Conservation (phyloP, 805 yeast species). For the baker's yeast (Saccharomyces cerevisiae) region DNA sequence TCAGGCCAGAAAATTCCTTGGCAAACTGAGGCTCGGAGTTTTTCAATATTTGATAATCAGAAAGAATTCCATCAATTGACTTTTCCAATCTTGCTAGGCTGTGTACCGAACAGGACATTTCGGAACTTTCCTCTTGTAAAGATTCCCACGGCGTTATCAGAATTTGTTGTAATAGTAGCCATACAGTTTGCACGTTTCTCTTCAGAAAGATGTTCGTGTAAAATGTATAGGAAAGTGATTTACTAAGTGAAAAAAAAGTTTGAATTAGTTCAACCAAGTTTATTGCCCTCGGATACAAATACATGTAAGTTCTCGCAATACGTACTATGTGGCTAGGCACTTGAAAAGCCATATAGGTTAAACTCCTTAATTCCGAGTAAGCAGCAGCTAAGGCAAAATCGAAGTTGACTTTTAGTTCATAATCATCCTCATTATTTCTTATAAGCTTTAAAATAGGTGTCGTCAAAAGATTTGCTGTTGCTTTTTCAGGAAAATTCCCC, state of each 20-base stretch:
- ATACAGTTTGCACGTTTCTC: conserved; percentile 29
- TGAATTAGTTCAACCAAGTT: conserved; percentile 44
- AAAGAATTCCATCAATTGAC: conserved; percentile 23
- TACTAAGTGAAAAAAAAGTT: conserved; percentile 31
- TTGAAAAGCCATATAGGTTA: conserved; percentile 43
- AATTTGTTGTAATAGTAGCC: conserved; percentile 30
- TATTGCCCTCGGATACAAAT: conserved; percentile 50
- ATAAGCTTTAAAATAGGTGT: conserved; percentile 37
- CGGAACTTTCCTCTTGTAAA: conserved; percentile 25
- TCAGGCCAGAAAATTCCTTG: not conserved
- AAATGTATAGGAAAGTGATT: conserved; percentile 30
- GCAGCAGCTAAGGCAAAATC: conserved; percentile 36
- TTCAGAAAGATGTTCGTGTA: conserved; percentile 38
- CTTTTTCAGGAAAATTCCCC: conserved; percentile 15
- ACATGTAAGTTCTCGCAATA: conserved; percentile 42
- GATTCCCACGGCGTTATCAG: conserved; percentile 45
- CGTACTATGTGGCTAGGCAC: conserved; percentile 47
- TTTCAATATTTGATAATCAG: conserved; percentile 33
- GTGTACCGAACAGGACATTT: not conserved
- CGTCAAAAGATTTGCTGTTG: conserved; percentile 11
- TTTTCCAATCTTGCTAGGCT: conserved; percentile 35
- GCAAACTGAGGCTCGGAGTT: conserved; percentile 1
- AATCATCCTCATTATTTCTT: conserved; percentile 17
- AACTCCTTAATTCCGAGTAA: conserved; percentile 46
- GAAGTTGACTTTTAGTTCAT: conserved; percentile 42